phyloP scores from a whole-genome alignment of 2,329 filamentous ascomycete genomes.

The Claviceps sp. region DNA sequence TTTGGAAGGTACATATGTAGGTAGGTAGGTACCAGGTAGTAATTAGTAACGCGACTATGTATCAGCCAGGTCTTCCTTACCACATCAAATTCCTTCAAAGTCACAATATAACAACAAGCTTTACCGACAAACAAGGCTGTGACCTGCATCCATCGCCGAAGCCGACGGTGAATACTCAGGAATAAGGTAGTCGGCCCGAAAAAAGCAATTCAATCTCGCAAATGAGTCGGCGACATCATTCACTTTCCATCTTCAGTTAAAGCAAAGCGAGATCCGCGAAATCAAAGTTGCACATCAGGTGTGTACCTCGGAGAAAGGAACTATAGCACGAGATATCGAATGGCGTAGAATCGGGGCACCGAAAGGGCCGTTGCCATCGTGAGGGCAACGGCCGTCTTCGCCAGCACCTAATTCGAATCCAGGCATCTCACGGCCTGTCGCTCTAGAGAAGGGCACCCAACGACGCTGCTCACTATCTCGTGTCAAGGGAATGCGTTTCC shows the following conservation, averaged over 20 bases:
- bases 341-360: constrained; percentile 21
- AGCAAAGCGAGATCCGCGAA: background rate
- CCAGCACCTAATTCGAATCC: constrained; percentile 19
- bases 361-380: constrained; percentile 26
- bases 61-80: too few relatives aligned
- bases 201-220: too few relatives aligned
- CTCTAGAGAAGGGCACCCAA: constrained; percentile 35
- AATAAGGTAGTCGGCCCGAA: background rate
- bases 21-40: too few relatives aligned
- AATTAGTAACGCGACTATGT: too few relatives aligned
- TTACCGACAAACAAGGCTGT: background rate
- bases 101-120: background rate
- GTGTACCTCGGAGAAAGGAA: background rate
- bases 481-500: constrained; percentile 34
- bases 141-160: background rate
- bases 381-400: constrained; percentile 25
- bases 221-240: background rate
- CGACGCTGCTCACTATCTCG: constrained; percentile 26
- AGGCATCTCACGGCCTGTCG: constrained; percentile 23
- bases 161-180: background rate
- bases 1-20: too few relatives aligned
- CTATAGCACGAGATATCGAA: constrained; percentile 9
- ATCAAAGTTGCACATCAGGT: background rate
- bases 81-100: background rate
- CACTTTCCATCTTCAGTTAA: background rate